A percentile compares a stretch with the other conserved stretches of the same genome.
Evolutionary conservation across 2,329 filamentous ascomycete genomes (phyloP).

Genomic region (Colletotrichum tabaci): DNA sequence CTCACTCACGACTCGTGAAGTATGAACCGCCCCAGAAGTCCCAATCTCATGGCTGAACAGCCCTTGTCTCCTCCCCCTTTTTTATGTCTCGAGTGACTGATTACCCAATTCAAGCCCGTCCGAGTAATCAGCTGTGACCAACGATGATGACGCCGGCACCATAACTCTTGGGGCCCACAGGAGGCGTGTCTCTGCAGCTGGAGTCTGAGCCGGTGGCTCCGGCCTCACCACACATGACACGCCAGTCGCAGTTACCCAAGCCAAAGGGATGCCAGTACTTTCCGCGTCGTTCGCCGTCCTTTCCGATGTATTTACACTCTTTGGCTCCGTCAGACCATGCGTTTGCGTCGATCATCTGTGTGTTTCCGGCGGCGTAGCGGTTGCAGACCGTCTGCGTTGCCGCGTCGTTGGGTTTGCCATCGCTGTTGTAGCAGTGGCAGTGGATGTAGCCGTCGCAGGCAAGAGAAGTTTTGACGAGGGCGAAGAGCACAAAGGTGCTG

Average conservation of each 20-base stretch:
- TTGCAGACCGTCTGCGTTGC: constrained; percentile 17
- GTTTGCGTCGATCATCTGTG: not conserved
- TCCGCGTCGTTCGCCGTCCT: not conserved
- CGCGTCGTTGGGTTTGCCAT: constrained; percentile 2
- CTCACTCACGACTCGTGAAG: no score
- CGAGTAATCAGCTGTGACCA: no score
- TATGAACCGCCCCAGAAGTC: no score
- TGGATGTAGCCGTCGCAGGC: constrained; percentile 12
- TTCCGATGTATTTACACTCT: constrained; percentile 2
- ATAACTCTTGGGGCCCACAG: no score
- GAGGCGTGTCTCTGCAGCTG: constrained; percentile 4
- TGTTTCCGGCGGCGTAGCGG: not conserved
- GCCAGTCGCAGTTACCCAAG: constrained; percentile 16
- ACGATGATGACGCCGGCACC: no score
- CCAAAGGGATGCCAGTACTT: not conserved
- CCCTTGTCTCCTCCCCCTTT: no score
- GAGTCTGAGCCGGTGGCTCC: constrained; percentile 6
- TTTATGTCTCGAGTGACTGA: no score
- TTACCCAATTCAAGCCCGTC: no score
- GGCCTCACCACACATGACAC: not conserved
- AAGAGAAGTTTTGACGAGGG: not conserved
- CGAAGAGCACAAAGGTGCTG: not conserved
- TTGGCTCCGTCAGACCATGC: constrained; percentile 17
- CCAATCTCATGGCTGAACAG: no score
- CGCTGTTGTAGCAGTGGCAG: constrained; percentile 12